Conservation (phyloP, 2,329 filamentous ascomycete species). For the Monosporascus ibericus region DNA sequence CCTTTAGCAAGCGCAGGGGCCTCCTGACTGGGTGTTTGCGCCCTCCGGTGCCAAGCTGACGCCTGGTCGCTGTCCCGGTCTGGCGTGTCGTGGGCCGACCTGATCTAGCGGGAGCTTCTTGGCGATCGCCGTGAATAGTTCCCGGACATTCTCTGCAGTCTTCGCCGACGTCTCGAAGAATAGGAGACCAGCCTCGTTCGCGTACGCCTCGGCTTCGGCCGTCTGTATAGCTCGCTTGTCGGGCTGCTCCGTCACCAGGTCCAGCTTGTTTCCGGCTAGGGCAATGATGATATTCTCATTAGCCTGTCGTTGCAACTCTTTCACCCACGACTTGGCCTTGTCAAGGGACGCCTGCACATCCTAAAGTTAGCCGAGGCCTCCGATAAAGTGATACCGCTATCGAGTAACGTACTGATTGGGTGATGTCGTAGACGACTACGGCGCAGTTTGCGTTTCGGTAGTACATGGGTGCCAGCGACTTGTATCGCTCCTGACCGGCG, state of each 20-base stretch:
- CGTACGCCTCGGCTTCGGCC: slow-evolving; percentile 91
- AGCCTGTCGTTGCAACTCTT: slow-evolving; percentile 95
- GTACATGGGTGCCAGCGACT: slow-evolving; percentile 98
- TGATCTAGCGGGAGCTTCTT: slow-evolving; percentile 97
- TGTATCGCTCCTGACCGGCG: slow-evolving; percentile 96
- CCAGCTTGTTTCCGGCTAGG: slow-evolving; percentile 94
- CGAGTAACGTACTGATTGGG: slow-evolving; percentile 73
- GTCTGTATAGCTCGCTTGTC: slow-evolving; percentile 90
- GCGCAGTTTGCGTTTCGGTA: slow-evolving; percentile 99
- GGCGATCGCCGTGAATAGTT: slow-evolving; percentile 94
- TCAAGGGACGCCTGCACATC: slow-evolving; percentile 76
- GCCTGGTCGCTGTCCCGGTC: slow-evolving; percentile 55
- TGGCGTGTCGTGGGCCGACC: slow-evolving; percentile 81
- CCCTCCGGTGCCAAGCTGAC: slow-evolving; percentile 51
- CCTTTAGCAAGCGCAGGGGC: slow-evolving; percentile 50
- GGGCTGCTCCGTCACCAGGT: slow-evolving; percentile 88
- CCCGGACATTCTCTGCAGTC: slow-evolving; percentile 90
- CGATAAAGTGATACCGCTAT: background rate
- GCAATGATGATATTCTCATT: slow-evolving; percentile 99
- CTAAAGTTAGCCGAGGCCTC: slow-evolving; percentile 17
- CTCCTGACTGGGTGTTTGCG: slow-evolving; percentile 50
- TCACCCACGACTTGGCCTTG: slow-evolving; percentile 99
- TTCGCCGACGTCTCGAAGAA: slow-evolving; percentile 99
- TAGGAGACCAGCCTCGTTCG: slow-evolving; percentile 83
- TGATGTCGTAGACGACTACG: slow-evolving; percentile 98